These are phyloP conservation scores for Plasmopara viticola DNA, from an alignment of 352 stramenopile species.

Conservation along the genomic window DNA sequence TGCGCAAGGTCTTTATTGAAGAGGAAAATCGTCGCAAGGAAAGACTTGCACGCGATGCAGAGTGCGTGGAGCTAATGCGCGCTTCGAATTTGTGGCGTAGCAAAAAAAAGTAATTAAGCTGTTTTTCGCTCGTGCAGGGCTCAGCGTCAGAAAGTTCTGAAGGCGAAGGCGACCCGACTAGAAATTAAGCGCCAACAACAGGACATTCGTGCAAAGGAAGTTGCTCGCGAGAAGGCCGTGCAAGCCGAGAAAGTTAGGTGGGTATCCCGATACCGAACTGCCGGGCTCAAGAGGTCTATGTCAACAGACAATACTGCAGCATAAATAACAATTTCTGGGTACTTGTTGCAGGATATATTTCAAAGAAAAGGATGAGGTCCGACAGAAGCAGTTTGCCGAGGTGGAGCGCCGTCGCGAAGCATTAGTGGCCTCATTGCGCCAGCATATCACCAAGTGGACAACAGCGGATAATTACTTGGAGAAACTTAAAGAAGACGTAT, in stretches of 20 bases:
- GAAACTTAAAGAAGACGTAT: slow-evolving; percentile 81
- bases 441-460: slow-evolving; percentile 70
- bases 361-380: slow-evolving; percentile 74
- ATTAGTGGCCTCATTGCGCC: slow-evolving; percentile 49
- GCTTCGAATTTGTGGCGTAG: not conserved
- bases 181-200: slow-evolving; percentile 86
- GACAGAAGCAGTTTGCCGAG: slow-evolving; percentile 48
- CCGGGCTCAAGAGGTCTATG: too few relatives aligned
- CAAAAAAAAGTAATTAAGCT: too few relatives aligned
- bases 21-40: slow-evolving; percentile 64
- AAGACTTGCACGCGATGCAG: slow-evolving; percentile 77
- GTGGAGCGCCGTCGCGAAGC: slow-evolving; percentile 62
- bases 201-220: slow-evolving; percentile 72
- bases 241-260: slow-evolving; percentile 74
- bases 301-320: not conserved
- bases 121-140: slow-evolving; percentile 26
- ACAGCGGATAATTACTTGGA: slow-evolving; percentile 61
- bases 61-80: slow-evolving; percentile 32
- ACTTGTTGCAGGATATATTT: slow-evolving; percentile 47
- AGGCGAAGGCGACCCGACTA: slow-evolving; percentile 80
- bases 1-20: slow-evolving; percentile 72
- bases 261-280: slow-evolving; percentile 5
- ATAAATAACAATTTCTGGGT: too few relatives aligned
- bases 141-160: slow-evolving; percentile 79
- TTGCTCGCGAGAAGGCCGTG: slow-evolving; percentile 68